Conservation (phyloP, 768 basidiomycete genomes). For the Hypholoma fasciculare region DNA sequence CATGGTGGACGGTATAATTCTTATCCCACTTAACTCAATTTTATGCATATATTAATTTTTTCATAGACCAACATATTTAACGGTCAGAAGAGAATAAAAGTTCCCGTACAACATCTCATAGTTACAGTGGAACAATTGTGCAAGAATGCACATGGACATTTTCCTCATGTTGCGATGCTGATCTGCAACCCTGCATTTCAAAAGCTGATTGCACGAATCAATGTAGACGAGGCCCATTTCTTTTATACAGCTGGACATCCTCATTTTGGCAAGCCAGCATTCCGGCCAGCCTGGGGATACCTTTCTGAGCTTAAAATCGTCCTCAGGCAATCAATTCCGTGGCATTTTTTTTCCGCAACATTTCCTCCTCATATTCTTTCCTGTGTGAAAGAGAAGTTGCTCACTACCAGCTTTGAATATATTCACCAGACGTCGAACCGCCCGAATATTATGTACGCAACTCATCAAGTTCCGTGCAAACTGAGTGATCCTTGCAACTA, state of each 20-base stretch:
- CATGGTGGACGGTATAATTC: too few species aligned
- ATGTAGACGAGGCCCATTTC: conserved; percentile 27
- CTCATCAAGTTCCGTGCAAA: conserved; percentile 18
- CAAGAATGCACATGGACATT: conserved; percentile 13
- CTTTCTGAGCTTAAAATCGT: conserved; percentile 17
- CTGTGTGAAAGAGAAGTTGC: conserved; percentile 12
- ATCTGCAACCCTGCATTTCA: not conserved
- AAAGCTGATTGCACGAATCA: conserved; percentile 4
- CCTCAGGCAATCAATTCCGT: conserved; percentile 7
- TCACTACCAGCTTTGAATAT: conserved; percentile 7
- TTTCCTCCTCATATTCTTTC: conserved; percentile 23
- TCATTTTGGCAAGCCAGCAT: conserved; percentile 18
- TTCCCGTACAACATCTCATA: too few species aligned
- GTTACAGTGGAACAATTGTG: conserved; percentile 16
- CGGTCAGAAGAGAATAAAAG: too few species aligned
- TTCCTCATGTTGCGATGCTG: not conserved
- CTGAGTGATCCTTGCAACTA: conserved; percentile 24
- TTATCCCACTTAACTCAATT: too few species aligned
- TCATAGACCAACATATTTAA: too few species aligned
- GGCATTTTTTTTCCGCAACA: conserved; percentile 20
- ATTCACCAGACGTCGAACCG: conserved; percentile 23
- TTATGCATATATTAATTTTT: too few species aligned
- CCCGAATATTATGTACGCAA: conserved; percentile 29
- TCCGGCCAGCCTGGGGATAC: conserved; percentile 22
- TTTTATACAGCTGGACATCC: conserved; percentile 20